Evolutionary conservation across 371 early-diverging fungal genomes (phyloP), one percentile per base, ranked within the genome.

Genomic region (Zychaea mexicana): DNA sequence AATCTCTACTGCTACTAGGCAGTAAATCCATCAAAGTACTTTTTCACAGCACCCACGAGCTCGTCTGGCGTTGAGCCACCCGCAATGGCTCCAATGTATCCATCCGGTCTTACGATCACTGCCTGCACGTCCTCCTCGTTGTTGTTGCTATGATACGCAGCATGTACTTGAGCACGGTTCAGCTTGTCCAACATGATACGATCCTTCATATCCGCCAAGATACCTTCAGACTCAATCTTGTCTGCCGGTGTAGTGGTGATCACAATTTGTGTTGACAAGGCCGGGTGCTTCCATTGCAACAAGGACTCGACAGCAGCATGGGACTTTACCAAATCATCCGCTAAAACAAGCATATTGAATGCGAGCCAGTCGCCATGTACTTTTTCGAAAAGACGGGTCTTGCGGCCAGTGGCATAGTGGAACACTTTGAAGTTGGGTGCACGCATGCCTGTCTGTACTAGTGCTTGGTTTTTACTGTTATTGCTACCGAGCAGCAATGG

Each of bases 371-470:
- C 58, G 2, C 36, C 36, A 66, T 17, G 31, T 33, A 32, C 42
- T 15, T 56, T 54, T 46, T 77, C 76, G 62, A 76, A 75, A 9
- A 80, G 32, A 2, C 75, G 66, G 2, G 65, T 68, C 62, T 80
- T 80, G 33, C 71, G 66, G 2, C 78, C 76, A 6, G 71, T 55
- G 0, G 61, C 52, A 36, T 52, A 69, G 8, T 69, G 62, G 64
- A 77, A 64, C 7, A 75, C 77, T 56, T 80, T 80, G 52, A 56
- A 75, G 24, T 80, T 67, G 12, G 77, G 81, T 28, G 81, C 81
- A 58, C 81, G 70, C 72, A 73, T 73, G 65, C 81, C 81, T 13
- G 72, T 46, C 27, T 66, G 62, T 33, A 73, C 45, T 15, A 27
- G 26, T 19, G 62, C 61, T 2, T 59, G 17, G 31, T 24, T 15